Percentiles rank a stretch among this genome's conserved stretches.
Evolutionary conservation across 1,139 yeast genomes (phyloP).

Genomic region (Candida glucosophila): DNA sequence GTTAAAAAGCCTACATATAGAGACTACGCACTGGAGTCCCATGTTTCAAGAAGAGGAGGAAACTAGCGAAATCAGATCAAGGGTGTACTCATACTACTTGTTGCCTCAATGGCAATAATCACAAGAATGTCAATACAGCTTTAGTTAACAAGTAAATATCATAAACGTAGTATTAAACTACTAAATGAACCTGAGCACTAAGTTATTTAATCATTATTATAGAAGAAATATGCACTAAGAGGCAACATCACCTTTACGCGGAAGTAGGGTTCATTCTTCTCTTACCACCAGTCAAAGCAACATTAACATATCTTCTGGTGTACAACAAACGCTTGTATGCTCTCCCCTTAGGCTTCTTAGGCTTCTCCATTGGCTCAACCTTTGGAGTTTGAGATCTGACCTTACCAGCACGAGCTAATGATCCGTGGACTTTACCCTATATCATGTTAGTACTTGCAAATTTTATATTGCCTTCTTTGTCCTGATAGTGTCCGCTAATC

Average conservation of each 20-base stretch:
- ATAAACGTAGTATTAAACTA: conserved; percentile 2
- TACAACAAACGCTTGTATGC: conserved; percentile 97
- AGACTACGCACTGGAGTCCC: conserved; percentile 75
- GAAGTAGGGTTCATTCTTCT: conserved; percentile 97
- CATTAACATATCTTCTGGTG: conserved; percentile 99
- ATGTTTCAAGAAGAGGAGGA: conserved; percentile 89
- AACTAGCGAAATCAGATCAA: conserved; percentile 68
- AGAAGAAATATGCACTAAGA: conserved; percentile 6
- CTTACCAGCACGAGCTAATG: conserved; percentile 99
- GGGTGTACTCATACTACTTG: conserved; percentile 61
- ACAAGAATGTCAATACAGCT: conserved; percentile 2
- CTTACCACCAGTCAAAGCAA: conserved; percentile 96
- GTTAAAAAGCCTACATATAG: conserved; percentile 57
- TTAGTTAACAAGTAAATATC: conserved; percentile 4
- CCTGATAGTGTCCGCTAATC: no score
- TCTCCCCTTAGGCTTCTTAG: conserved; percentile 88
- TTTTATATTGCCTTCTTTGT: no score
- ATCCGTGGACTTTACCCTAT: conserved; percentile 68
- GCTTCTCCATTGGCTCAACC: conserved; percentile 75
- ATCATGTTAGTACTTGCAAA: conserved; percentile 5
- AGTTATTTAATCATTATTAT: neutral
- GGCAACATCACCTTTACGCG: no score
- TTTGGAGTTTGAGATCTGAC: conserved; percentile 80
- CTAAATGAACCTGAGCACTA: neutral
- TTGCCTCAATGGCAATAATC: conserved; percentile 23